Conservation (phyloP, 345 rosid species). For the Schrenkiella parvula region DNA sequence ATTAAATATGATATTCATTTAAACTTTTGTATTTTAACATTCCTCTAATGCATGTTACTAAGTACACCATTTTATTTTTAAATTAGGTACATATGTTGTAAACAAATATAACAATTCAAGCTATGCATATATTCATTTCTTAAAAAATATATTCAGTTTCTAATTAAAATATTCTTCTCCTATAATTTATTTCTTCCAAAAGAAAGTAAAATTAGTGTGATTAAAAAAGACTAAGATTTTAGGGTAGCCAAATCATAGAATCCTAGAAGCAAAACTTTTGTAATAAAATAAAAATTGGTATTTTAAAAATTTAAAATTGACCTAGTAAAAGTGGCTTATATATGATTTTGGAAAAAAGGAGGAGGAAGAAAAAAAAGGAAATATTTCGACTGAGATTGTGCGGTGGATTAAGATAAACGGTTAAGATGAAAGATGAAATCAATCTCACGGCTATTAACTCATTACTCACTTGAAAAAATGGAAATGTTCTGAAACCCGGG, state of each 20-base stretch:
- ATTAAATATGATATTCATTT: neutral
- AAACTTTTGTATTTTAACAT: neutral
- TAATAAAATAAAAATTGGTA: neutral
- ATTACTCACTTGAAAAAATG: constrained; percentile 13
- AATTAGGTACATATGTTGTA: neutral
- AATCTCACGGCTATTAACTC: constrained; percentile 17
- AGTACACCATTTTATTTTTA: neutral
- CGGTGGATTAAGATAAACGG: constrained; percentile 10
- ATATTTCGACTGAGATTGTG: neutral
- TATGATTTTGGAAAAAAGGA: neutral
- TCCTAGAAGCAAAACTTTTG: neutral
- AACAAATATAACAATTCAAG: neutral
- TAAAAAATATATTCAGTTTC: neutral
- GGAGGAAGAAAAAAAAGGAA: too few relatives aligned
- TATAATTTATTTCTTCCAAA: neutral
- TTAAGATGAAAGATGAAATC: neutral
- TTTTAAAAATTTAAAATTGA: neutral
- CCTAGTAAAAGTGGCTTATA: neutral
- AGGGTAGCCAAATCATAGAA: neutral
- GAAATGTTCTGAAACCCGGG: constrained; percentile 25
- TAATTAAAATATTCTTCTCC: neutral
- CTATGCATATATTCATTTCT: neutral
- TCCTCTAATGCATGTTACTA: neutral
- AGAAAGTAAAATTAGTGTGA: neutral
- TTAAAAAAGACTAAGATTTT: neutral